Evolutionary conservation across 495 filamentous ascomycete species (phyloP), one percentile per base, ranked within the genome.

Genomic region (Tetracladium setigerum): DNA sequence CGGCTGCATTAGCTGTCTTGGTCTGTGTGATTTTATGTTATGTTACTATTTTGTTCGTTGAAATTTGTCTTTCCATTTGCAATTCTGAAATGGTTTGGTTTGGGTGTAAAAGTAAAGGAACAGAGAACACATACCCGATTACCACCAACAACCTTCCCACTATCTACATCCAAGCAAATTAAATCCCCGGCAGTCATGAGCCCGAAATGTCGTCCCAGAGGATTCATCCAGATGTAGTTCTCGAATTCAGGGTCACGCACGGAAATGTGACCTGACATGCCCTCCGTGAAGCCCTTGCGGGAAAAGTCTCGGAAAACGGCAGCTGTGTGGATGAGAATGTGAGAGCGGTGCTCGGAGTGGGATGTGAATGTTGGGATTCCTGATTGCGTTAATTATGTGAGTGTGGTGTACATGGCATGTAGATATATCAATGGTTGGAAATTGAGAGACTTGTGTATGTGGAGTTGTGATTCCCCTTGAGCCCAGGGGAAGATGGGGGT

Each of bases 221-320:
- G 68, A 45, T 76, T 81, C 58, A 77, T 81, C 81, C 82, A 86
- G 69, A 86, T 82, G 40, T 76, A 69, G 30, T 78, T 62, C 5
- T 63, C 62, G 52, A 75, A 63, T 38, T 83, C 75, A 5, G 79
- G 78, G 55, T 83, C 80, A 17, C 79, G 69, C 12, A 84, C 76
- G 4, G 70, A 76, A 53, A 86, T 84, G 59, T 84, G 81, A 0
- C 81, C 80, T 3, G 70, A 68, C 55, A 81, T 74, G 22, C 82
- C 80, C 61, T 84, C 79, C n/a, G 73, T 78, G 60, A 74, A 83
- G n/a, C 72, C 71, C 50, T 67, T 65, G 22, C 70, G 56, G 0
- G 71, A 68, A 55, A 76, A 77, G 32, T 72, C 57, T 8, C 70
- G 65, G 50, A 79, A 77, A 5, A 70, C 71, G 8, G 68, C 78